Base-by-base conservation (phyloP, 768 basidiomycete genomes). In the Coprinopsis sp. region DNA sequence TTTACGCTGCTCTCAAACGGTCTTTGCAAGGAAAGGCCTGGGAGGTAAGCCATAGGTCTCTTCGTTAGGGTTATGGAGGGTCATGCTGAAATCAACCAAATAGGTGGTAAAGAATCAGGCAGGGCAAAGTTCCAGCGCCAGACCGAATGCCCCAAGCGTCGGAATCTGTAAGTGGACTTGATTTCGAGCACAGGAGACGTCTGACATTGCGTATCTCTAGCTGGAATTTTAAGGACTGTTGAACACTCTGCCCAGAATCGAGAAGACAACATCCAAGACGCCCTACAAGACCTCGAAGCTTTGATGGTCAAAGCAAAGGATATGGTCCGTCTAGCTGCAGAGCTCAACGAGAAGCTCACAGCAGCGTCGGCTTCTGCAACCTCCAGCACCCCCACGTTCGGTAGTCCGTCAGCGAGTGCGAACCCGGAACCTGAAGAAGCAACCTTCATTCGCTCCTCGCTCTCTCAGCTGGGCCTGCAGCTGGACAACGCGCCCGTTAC, bases 241-340 rank as follows among this genome's bases (percentile, higher is more conserved):
- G 81, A 88, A 61, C 70, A 75, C 12, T 79, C 81, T 7, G 78
- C 81, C 1, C 76, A 83, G 54, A 76, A 73, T 4, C 72, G 81
- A 13, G 76, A 82, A 36, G 76, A 74, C 6, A 73, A 82, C 52
- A 78, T 98, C 68, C 73, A 74, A 21, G 80, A 83, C 52, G 88
- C 92, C 0, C 72, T 97, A 25, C 73, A 81, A 53, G 96, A 98
- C 58, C 76, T 98, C 27, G 91, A 97, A 60, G 86, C 85, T 0
- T 67, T 98, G 37, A 93, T 89, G 87, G 72, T 84, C 38, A 89
- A 94, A 60, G 92, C 93, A 1, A 85, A 81, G 53, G 91, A 94
- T 54, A 95, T 98, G 83, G 93, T 94, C 47, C 78, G 78, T 24
- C 74, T 97, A 19, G 93, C 95, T 2, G 84, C 83, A 42, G 86